Evolutionary conservation across 2,329 filamentous ascomycete genomes (phyloP).

Genomic region (Clarireedia paspali): DNA sequence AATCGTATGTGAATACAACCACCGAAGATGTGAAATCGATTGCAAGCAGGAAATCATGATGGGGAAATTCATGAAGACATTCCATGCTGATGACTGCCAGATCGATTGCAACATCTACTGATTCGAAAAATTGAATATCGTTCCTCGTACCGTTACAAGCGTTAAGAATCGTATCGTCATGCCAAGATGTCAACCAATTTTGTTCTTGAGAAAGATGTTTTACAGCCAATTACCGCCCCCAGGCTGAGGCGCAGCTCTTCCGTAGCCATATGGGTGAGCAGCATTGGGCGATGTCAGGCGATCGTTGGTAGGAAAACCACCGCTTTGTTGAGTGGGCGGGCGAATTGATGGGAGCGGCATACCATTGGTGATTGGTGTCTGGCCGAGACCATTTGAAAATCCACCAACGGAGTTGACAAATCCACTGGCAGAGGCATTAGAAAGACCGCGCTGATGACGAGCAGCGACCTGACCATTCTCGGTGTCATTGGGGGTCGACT

Average conservation of each 20-base stretch:
- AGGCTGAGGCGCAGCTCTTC: constrained; percentile 21
- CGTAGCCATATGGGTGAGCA: constrained; percentile 24
- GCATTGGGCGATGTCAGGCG: constrained; percentile 16
- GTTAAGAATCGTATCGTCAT: constrained; percentile 30
- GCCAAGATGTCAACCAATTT: constrained; percentile 14
- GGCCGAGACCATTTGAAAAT: constrained; percentile 24
- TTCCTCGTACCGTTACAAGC: constrained; percentile 32
- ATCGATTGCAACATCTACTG: constrained; percentile 18
- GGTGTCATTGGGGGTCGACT: constrained; percentile 25
- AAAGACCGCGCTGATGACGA: constrained; percentile 28
- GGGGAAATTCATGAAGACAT: background rate
- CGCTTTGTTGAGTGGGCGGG: constrained; percentile 12
- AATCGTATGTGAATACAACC: constrained; percentile 30
- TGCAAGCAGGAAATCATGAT: background rate
- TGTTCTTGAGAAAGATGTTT: constrained; percentile 9
- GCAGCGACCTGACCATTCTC: constrained; percentile 19
- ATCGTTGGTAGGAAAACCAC: constrained; percentile 21
- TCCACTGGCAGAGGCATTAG: constrained; percentile 23
- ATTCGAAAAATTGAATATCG: constrained; percentile 25
- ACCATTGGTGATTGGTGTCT: constrained; percentile 16
- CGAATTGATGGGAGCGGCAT: constrained; percentile 14
- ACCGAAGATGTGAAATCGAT: constrained; percentile 13
- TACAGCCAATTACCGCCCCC: constrained; percentile 28
- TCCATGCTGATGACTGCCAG: constrained; percentile 3
- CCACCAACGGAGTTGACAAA: constrained; percentile 20